Evolutionary conservation across 352 stramenopile species (phyloP).

Genomic region (Phytopythium helicoides): DNA sequence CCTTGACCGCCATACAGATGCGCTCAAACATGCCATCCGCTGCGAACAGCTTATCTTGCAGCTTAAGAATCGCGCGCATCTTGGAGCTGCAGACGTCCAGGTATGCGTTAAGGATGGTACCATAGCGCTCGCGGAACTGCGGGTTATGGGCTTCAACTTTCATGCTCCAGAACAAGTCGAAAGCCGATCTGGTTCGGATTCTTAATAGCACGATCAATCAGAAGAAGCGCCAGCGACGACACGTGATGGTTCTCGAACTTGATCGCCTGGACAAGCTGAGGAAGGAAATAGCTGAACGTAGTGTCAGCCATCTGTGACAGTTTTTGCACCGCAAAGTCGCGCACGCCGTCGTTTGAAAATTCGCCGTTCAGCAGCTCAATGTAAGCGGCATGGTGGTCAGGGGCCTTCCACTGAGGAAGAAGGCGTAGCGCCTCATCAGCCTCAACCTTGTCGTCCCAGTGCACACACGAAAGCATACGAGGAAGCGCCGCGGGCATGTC

Average conservation of each 20-base stretch:
- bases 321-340: constrained; percentile 73
- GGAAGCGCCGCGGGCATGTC: constrained; percentile 69
- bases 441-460: constrained; percentile 77
- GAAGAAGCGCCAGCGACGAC: constrained; percentile 64
- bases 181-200: constrained; percentile 88
- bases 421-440: constrained; percentile 66
- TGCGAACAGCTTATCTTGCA: constrained; percentile 87
- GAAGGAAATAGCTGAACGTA: constrained; percentile 86
- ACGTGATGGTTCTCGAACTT: constrained; percentile 90
- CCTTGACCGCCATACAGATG: constrained; percentile 83
- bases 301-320: constrained; percentile 84
- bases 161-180: constrained; percentile 90
- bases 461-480: constrained; percentile 76
- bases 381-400: constrained; percentile 78
- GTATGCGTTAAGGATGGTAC: constrained; percentile 80
- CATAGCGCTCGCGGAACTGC: constrained; percentile 78
- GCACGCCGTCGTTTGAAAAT: constrained; percentile 72
- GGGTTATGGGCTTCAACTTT: constrained; percentile 86
- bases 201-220: constrained; percentile 88
- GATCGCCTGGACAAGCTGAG: constrained; percentile 86
- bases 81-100: constrained; percentile 87
- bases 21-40: constrained; percentile 76
- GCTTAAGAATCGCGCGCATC: constrained; percentile 90
- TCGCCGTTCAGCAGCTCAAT: constrained; percentile 81
- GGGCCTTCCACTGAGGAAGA: constrained; percentile 62